Percentiles rank a stretch among this genome's conserved stretches.
Evolutionary conservation across 129 eudicot genomes (phyloP).

Genomic region (Helichrysum umbraculigerum): DNA sequence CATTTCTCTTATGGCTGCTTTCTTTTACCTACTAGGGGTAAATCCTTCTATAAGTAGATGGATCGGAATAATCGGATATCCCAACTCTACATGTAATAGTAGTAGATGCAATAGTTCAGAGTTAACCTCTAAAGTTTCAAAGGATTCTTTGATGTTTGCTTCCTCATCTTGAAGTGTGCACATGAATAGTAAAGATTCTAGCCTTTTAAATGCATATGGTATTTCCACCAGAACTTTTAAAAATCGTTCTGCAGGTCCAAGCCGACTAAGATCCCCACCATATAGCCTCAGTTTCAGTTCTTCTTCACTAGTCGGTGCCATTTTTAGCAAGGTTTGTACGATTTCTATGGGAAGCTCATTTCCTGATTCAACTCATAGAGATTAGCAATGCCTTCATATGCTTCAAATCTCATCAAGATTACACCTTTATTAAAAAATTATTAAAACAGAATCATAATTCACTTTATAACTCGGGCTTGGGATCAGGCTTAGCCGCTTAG

Average conservation of each 20-base stretch:
- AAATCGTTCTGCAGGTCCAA: conserved; percentile 65
- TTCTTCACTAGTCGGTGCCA: conserved; percentile 66
- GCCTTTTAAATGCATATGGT: conserved; percentile 54
- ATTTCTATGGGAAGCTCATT: conserved; percentile 65
- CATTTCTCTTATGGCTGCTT: too few species aligned
- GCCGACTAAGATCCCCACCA: conserved; percentile 49
- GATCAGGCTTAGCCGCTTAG: not conserved
- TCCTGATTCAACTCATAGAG: conserved; percentile 33
- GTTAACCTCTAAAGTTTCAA: conserved; percentile 54
- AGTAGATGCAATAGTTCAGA: conserved; percentile 13
- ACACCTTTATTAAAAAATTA: not conserved
- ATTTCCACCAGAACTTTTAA: conserved; percentile 54
- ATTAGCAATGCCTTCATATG: conserved; percentile 4
- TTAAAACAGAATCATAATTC: not conserved
- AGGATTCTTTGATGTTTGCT: conserved; percentile 45
- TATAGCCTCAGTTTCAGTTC: conserved; percentile 56
- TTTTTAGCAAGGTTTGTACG: conserved; percentile 52
- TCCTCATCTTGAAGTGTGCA: conserved; percentile 51
- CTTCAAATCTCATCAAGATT: not conserved
- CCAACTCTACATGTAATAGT: not conserved
- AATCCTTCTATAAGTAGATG: not conserved
- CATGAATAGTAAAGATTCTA: conserved; percentile 57
- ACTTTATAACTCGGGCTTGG: not conserved
- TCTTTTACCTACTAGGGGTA: not conserved
- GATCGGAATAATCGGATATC: not conserved